Percentiles rank a stretch among this genome's conserved stretches.
Conservation (phyloP, 768 basidiomycete genomes). For the Rhodotorula graminis region DNA sequence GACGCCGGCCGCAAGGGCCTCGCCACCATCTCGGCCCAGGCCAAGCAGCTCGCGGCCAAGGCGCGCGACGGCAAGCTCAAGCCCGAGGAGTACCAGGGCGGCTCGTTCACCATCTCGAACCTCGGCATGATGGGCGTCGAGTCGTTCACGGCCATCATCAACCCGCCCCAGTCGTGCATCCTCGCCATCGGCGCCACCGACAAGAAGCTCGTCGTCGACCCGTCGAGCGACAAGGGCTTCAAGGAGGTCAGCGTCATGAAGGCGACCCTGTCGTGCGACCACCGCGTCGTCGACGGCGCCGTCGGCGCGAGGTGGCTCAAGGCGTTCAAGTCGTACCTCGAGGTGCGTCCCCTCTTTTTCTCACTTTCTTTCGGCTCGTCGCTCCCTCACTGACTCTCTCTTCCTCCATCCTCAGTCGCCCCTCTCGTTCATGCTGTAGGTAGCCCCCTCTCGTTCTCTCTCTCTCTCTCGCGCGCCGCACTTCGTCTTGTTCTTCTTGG, state of each 20-base stretch:
- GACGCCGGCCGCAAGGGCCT: slow-evolving; percentile 89
- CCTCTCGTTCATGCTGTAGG: slow-evolving; percentile 41
- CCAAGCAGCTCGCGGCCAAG: slow-evolving; percentile 87
- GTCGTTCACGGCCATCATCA: slow-evolving; percentile 97
- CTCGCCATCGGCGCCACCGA: slow-evolving; percentile 86
- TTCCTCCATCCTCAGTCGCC: slow-evolving; percentile 23
- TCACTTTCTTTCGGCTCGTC: neutral
- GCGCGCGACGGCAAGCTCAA: slow-evolving; percentile 93
- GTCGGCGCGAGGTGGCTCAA: slow-evolving; percentile 76
- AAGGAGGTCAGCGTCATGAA: slow-evolving; percentile 90
- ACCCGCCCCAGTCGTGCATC: slow-evolving; percentile 95
- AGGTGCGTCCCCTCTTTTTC: slow-evolving; percentile 16
- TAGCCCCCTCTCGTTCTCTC: neutral
- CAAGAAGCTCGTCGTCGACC: slow-evolving; percentile 78
- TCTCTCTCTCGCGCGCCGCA: neutral
- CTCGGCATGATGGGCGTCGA: slow-evolving; percentile 91
- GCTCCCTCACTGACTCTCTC: neutral
- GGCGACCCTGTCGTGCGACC: slow-evolving; percentile 89
- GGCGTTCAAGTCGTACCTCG: slow-evolving; percentile 41
- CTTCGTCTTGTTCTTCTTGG: neutral
- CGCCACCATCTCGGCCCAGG: slow-evolving; percentile 82
- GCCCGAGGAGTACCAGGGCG: slow-evolving; percentile 97
- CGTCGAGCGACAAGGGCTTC: slow-evolving; percentile 88
- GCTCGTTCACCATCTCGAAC: slow-evolving; percentile 98
- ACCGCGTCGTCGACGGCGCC: slow-evolving; percentile 93